phyloP scores from a whole-genome alignment of 2,329 filamentous ascomycete genomes.

The Calonectria ilicicola region DNA sequence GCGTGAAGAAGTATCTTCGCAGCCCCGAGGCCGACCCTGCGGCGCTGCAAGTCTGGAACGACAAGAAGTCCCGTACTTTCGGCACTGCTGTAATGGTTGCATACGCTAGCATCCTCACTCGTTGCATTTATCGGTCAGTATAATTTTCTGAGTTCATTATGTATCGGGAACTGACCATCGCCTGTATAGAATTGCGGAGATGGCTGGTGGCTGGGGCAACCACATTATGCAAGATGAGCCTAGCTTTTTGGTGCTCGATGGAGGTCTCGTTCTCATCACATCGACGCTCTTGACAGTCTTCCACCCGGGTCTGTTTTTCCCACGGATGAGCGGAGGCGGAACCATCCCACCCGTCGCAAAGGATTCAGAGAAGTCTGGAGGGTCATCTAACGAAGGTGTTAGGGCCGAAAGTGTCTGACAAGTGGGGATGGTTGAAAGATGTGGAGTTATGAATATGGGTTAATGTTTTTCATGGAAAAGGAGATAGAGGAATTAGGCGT shows the following conservation, averaged over 20 bases:
- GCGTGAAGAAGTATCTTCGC: slow-evolving; percentile 54
- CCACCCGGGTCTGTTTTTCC: slow-evolving; percentile 67
- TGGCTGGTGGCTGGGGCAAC: slow-evolving; percentile 74
- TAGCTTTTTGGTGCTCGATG: slow-evolving; percentile 70
- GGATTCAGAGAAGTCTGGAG: slow-evolving; percentile 40
- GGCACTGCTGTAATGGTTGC: slow-evolving; percentile 57
- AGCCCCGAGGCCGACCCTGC: slow-evolving; percentile 44
- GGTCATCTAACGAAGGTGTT: slow-evolving; percentile 43
- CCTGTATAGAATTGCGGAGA: slow-evolving; percentile 66
- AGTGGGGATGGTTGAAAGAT: neutral
- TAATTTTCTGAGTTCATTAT: neutral
- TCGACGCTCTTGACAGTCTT: slow-evolving; percentile 63
- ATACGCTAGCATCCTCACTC: slow-evolving; percentile 59
- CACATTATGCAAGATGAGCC: slow-evolving; percentile 72
- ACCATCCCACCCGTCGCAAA: slow-evolving; percentile 35
- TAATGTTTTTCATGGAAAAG: neutral
- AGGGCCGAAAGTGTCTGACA: slow-evolving; percentile 32
- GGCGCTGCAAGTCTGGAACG: slow-evolving; percentile 54
- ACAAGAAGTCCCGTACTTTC: slow-evolving; percentile 58
- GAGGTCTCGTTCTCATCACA: slow-evolving; percentile 62
- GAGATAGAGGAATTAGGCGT: neutral
- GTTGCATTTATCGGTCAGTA: slow-evolving; percentile 66
- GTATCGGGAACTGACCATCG: slow-evolving; percentile 21
- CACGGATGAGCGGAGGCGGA: slow-evolving; percentile 58
- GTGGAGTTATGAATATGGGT: neutral